A percentile compares a stretch with the other conserved stretches of the same genome.
Conservation (phyloP, 257 asterid genomes). For the Catharanthus roseus region DNA sequence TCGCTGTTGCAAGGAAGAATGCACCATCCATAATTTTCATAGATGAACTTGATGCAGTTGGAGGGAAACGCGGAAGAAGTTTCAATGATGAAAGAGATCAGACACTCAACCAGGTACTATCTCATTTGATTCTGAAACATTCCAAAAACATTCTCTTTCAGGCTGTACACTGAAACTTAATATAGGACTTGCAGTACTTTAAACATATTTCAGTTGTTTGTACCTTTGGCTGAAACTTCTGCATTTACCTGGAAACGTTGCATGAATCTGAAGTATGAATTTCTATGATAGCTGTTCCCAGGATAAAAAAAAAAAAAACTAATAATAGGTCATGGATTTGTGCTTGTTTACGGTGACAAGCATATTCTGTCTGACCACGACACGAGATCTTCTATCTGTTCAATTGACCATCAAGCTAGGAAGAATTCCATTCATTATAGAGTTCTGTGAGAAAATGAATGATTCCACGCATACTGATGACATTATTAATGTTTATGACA, state of each 20-base stretch:
- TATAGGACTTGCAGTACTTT: not conserved
- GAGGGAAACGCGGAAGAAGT: slow-evolving; percentile 95
- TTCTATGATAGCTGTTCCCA: no score
- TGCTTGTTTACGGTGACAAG: no score
- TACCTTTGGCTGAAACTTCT: not conserved
- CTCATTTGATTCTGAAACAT: not conserved
- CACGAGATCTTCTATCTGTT: no score
- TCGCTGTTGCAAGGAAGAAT: slow-evolving; percentile 76
- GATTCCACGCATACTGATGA: not conserved
- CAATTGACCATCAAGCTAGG: no score
- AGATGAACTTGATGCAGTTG: slow-evolving; percentile 97
- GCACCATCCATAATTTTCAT: slow-evolving; percentile 93
- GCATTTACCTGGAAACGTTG: not conserved
- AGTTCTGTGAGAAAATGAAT: not conserved
- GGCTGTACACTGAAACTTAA: not conserved
- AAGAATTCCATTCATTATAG: no score
- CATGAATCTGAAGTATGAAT: not conserved
- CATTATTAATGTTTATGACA: not conserved
- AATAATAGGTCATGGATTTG: no score
- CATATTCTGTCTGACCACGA: no score
- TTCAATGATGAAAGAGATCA: slow-evolving; percentile 98
- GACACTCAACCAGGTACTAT: slow-evolving; percentile 83
- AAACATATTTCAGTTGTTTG: not conserved
- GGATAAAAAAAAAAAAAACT: no score
- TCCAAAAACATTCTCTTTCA: not conserved